Percentiles rank a stretch among this genome's conserved stretches.
phyloP scores from a whole-genome alignment of 768 basidiomycete species.

The Trametes meyenii region DNA sequence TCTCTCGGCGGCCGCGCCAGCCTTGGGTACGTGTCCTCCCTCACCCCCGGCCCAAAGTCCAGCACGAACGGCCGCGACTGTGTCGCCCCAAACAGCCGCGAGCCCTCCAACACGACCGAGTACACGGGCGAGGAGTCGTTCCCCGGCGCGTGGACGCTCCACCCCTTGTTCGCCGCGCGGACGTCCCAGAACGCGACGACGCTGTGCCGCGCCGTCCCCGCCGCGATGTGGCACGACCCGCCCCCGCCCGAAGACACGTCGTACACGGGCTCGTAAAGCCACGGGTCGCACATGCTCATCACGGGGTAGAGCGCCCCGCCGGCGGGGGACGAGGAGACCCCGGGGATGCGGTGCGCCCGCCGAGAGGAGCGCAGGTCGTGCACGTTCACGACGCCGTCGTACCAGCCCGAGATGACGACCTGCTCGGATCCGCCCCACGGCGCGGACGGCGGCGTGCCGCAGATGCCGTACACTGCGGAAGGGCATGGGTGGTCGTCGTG shows the following conservation, averaged over 20 bases:
- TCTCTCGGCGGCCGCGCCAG: conserved; percentile 27
- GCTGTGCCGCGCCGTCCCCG: conserved; percentile 76
- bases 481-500: conserved; percentile 34
- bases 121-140: conserved; percentile 83
- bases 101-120: conserved; percentile 70
- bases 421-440: conserved; percentile 74
- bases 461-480: conserved; percentile 75
- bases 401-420: conserved; percentile 81
- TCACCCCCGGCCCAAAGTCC: conserved; percentile 74
- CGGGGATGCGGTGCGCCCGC: conserved; percentile 23
- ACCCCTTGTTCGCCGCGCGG: conserved; percentile 60
- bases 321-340: conserved; percentile 12
- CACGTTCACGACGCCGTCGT: conserved; percentile 71
- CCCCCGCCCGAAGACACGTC: conserved; percentile 77
- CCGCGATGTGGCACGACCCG: conserved; percentile 63
- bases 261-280: conserved; percentile 75
- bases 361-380: conserved; percentile 69
- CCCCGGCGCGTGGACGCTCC: conserved; percentile 80
- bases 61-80: conserved; percentile 77
- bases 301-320: conserved; percentile 53
- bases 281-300: conserved; percentile 64
- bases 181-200: conserved; percentile 85
- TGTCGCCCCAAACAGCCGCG: conserved; percentile 77
- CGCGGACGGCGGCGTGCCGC: conserved; percentile 58
- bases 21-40: conserved; percentile 54